These are phyloP conservation scores for Cryptococcus amylolentus DNA, from an alignment of 1,284 basidiomycete species.

Conservation along the genomic window DNA sequence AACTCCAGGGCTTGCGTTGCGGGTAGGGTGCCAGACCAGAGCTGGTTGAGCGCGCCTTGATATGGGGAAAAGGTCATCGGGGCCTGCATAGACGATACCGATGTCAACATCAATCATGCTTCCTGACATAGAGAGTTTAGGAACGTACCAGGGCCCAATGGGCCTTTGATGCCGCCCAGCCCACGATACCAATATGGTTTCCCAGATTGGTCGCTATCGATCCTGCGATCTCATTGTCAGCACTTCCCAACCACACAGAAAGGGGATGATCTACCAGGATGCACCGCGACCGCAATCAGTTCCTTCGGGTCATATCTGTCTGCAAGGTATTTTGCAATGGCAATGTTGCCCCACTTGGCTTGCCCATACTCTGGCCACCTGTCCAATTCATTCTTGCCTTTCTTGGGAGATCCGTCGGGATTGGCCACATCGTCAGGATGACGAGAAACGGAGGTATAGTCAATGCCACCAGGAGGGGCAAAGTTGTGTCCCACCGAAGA, in stretches of 20 bases:
- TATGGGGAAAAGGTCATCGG: slow-evolving; percentile 47
- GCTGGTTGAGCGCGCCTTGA: slow-evolving; percentile 41
- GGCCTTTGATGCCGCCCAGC: slow-evolving; percentile 24
- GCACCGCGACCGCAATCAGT: slow-evolving; percentile 32
- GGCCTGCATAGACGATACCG: slow-evolving; percentile 3
- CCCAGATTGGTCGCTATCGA: slow-evolving; percentile 36
- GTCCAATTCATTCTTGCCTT: slow-evolving; percentile 22
- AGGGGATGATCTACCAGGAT: slow-evolving; percentile 30
- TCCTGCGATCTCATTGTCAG: slow-evolving; percentile 12
- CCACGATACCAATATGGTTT: slow-evolving; percentile 15
- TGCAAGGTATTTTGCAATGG: slow-evolving; percentile 31
- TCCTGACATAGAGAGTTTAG: neutral
- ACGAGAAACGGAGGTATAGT: slow-evolving; percentile 24
- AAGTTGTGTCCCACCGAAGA: slow-evolving; percentile 50
- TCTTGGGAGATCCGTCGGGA: neutral
- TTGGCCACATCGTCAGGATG: slow-evolving; percentile 3
- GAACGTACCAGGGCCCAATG: neutral
- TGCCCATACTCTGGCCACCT: slow-evolving; percentile 52
- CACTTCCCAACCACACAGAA: neutral
- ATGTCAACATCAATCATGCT: too few relatives aligned
- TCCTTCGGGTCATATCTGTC: slow-evolving; percentile 18
- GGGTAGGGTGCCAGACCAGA: slow-evolving; percentile 56
- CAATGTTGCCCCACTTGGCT: slow-evolving; percentile 54
- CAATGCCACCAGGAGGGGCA: slow-evolving; percentile 34
- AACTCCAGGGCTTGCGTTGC: slow-evolving; percentile 34